Evolutionary conservation across 1,284 basidiomycete species (phyloP).

Genomic region (Apiotrichum gamsii): DNA sequence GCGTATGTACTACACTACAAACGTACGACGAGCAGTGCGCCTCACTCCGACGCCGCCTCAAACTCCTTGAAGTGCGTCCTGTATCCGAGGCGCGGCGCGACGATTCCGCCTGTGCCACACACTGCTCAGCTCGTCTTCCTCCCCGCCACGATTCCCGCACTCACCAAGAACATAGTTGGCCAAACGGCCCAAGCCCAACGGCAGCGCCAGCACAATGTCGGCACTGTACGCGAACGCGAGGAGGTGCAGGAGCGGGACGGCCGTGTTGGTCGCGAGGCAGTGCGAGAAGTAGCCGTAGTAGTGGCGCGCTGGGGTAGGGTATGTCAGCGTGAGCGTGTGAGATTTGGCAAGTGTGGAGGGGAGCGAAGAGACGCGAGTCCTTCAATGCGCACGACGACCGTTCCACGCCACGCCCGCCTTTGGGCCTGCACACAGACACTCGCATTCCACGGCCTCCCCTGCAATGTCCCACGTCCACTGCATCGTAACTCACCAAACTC

Average conservation of each 20-base stretch:
- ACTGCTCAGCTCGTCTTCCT: too few species aligned
- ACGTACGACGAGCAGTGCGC: too few species aligned
- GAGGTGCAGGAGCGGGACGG: constrained; percentile 37
- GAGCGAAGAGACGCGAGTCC: too few species aligned
- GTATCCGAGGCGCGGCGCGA: background rate
- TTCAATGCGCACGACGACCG: too few species aligned
- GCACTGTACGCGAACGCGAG: constrained; percentile 36
- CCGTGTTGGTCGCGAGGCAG: constrained; percentile 21
- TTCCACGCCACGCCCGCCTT: constrained; percentile 26
- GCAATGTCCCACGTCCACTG: too few species aligned
- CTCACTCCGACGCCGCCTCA: too few species aligned
- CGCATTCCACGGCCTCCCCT: background rate
- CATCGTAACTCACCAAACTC: constrained; percentile 26
- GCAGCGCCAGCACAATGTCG: constrained; percentile 35
- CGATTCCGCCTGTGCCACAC: background rate
- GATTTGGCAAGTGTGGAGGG: too few species aligned
- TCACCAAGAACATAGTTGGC: constrained; percentile 23
- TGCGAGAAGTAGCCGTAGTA: constrained; percentile 27
- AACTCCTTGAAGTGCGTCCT: background rate
- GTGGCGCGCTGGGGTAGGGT: too few species aligned
- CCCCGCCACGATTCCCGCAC: too few species aligned
- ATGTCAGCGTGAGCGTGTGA: too few species aligned
- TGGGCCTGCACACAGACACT: constrained; percentile 16
- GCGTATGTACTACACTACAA: too few species aligned
- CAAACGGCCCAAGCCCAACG: constrained; percentile 24